Base-by-base conservation (phyloP, 2,329 filamentous ascomycete genomes). In the Diaporthe velutina region DNA sequence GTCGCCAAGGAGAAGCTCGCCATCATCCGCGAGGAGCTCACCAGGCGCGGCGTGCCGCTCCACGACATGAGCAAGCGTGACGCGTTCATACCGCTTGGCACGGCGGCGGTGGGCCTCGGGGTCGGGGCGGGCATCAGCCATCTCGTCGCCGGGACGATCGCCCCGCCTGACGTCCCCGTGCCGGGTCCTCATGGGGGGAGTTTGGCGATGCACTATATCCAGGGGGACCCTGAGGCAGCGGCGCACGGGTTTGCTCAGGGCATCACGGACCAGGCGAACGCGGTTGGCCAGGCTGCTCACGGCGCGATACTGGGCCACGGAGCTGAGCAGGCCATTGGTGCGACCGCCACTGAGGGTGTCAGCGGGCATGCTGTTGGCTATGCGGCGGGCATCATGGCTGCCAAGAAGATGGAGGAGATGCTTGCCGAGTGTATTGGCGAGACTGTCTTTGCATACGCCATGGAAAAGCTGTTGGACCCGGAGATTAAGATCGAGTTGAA, bases 331-430 rank as follows among this genome's bases (percentile, higher is more conserved):
- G 35, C 70, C 28, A 52, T 75, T 1, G 61, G 40, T 28, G 38
- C 40, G 22, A 57, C 61, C 17, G 54, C 55, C 17, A 42, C 54
- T n/a, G 70, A 75, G 22, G 57, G 30, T 13, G 64, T 45, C 6
- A 75, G 66, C 22, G 74, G 74, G 22, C 74, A 75, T 30, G 71
- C 64, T 28, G 57, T 75, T 17, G 74, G 74, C 4, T 75, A 75
- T 25, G 74, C 74, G 25, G 74, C 66, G 6, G 74, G 74, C 0
- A 68, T 75, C 1, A 68, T 61, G 54, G 74, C 74, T 28, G 74
- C 74, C 5, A 75, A 75, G 71, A 75, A 75, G 64, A 75, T 75
- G 74, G 74, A 75, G 71, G 74, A 75, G 10, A 45, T 73, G 25
- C 71, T 75, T 8, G 74, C 58, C 17, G 74, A 75, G 42, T 73